phyloP scores from a whole-genome alignment of 1,139 yeast genomes.

The Candida tunisiensis region DNA sequence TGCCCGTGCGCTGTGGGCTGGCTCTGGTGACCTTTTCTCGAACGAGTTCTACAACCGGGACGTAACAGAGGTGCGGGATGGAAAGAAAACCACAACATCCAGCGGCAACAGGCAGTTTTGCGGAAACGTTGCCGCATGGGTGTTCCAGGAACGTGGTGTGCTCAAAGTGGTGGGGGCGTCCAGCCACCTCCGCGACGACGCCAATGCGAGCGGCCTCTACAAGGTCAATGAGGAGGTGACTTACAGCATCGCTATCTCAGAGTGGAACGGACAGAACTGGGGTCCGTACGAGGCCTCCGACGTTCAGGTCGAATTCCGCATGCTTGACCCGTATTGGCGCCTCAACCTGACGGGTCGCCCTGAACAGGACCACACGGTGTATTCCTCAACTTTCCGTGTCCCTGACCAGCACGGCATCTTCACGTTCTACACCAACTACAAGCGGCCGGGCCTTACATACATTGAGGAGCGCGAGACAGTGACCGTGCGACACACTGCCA shows the following conservation, averaged over 20 bases:
- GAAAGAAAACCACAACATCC: too few species aligned
- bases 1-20: slow-evolving; percentile 73
- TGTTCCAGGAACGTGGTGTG: slow-evolving; percentile 51
- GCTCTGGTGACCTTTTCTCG: slow-evolving; percentile 37
- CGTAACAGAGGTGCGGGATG: too few species aligned
- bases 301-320: slow-evolving; percentile 67
- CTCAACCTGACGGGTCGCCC: slow-evolving; percentile 25
- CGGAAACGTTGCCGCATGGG: slow-evolving; percentile 49
- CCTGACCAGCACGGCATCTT: slow-evolving; percentile 98
- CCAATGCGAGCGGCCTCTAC: slow-evolving; percentile 30
- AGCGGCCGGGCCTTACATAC: slow-evolving; percentile 62
- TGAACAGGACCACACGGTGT: slow-evolving; percentile 21
- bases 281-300: slow-evolving; percentile 45
- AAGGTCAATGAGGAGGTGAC: slow-evolving; percentile 43
- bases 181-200: too few species aligned
- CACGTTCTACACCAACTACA: slow-evolving; percentile 67
- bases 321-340: slow-evolving; percentile 94
- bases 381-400: slow-evolving; percentile 41
- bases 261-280: slow-evolving; percentile 52
- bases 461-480: slow-evolving; percentile 52
- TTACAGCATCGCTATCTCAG: slow-evolving; percentile 41
- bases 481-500: slow-evolving; percentile 86
- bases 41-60: slow-evolving; percentile 39
- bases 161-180: slow-evolving; percentile 37
- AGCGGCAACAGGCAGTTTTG: slow-evolving; percentile 20